A percentile compares a stretch with the other conserved stretches of the same genome.
Conservation (phyloP, 179 eudicot genomes). For the Beta macrorhiza region DNA sequence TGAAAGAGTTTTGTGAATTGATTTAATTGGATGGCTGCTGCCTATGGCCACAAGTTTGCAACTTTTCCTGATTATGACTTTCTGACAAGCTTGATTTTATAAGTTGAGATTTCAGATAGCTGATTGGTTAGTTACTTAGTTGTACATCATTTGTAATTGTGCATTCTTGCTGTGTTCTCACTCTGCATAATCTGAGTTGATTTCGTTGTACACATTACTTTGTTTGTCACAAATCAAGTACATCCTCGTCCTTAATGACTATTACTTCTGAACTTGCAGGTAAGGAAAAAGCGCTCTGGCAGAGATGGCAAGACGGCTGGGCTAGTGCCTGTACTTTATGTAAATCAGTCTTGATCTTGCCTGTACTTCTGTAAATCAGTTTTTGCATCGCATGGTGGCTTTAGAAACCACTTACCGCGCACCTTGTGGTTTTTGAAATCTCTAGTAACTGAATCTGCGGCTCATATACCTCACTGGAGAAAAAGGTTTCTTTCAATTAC, state of each 20-base stretch:
- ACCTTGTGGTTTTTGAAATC: not conserved
- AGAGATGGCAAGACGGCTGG: constrained; percentile 96
- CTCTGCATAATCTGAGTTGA: not conserved
- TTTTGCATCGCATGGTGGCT: not conserved
- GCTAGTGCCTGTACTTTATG: constrained; percentile 90
- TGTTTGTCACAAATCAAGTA: not conserved
- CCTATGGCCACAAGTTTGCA: not conserved
- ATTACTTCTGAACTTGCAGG: constrained; percentile 45
- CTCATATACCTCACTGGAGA: not conserved
- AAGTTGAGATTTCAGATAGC: not conserved
- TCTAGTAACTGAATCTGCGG: not conserved
- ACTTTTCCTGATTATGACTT: not conserved
- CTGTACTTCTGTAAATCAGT: constrained; percentile 1
- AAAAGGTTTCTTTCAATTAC: not conserved
- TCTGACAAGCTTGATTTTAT: not conserved
- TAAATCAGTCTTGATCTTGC: constrained; percentile 61
- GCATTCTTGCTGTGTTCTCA: not conserved
- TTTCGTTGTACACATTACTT: not conserved
- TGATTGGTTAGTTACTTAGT: not conserved
- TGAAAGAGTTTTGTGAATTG: not conserved
- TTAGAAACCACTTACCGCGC: not conserved
- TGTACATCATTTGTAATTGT: not conserved
- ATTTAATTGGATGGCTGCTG: not conserved
- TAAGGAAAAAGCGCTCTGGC: constrained; percentile 89
- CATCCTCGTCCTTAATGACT: not conserved